These are phyloP conservation scores for Macrophomina pseudophaseolina DNA, from an alignment of 2,329 filamentous ascomycete genomes.

Conservation along the genomic window DNA sequence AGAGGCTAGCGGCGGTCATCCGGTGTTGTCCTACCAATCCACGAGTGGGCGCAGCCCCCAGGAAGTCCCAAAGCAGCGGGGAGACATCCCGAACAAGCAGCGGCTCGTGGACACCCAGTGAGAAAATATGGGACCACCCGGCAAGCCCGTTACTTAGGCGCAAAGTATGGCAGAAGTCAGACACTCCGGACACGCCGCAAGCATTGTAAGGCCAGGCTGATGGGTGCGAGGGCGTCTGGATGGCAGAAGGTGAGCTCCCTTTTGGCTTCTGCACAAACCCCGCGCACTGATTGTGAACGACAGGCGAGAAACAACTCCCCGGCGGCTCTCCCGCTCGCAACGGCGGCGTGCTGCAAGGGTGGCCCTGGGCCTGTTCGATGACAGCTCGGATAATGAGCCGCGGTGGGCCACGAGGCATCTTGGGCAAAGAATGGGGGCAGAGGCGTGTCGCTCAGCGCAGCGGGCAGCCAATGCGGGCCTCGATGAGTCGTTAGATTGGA, in stretches of 20 bases:
- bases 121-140: slow-evolving; percentile 5
- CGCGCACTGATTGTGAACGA: slow-evolving; percentile 16
- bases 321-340: slow-evolving; percentile 15
- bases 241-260: neutral
- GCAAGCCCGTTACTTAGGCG: neutral
- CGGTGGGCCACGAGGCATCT: slow-evolving; percentile 1
- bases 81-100: slow-evolving; percentile 9
- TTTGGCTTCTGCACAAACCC: neutral
- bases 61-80: neutral
- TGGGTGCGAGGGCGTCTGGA: neutral
- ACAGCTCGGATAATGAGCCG: slow-evolving; percentile 22
- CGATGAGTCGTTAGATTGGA: slow-evolving; percentile 14
- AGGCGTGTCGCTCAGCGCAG: slow-evolving; percentile 4
- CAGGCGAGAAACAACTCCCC: slow-evolving; percentile 7
- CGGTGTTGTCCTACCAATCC: slow-evolving; percentile 8
- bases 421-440: slow-evolving; percentile 8
- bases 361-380: slow-evolving; percentile 1
- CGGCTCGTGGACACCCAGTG: neutral
- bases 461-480: slow-evolving; percentile 7
- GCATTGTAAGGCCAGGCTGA: neutral
- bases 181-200: neutral
- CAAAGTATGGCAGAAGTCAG: slow-evolving; percentile 6
- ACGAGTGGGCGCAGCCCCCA: neutral
- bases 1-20: slow-evolving; percentile 14
- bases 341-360: slow-evolving; percentile 7